A percentile compares a stretch with the other conserved stretches of the same genome.
phyloP scores from a whole-genome alignment of 1,284 basidiomycete species.

The Stygiomarasmius scandens region DNA sequence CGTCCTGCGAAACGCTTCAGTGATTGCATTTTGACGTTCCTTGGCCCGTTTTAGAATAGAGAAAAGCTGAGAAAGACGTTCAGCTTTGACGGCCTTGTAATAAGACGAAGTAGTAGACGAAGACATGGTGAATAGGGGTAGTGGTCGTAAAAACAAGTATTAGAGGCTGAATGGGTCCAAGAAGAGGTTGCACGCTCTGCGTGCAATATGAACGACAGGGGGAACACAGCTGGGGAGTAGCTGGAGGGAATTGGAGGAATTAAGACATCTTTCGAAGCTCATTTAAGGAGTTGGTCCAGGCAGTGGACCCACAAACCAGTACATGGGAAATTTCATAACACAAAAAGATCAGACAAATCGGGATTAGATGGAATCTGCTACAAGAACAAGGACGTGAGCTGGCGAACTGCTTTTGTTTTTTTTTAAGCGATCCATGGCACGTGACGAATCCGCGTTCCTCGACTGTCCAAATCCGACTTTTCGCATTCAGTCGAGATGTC shows the following conservation, averaged over 20 bases:
- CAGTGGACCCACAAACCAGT: conserved; percentile 16
- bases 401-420: conserved; percentile 5
- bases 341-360: conserved; percentile 6
- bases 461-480: neutral
- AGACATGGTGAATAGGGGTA: conserved; percentile 17
- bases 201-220: conserved; percentile 1
- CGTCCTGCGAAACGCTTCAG: conserved; percentile 35
- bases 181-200: conserved; percentile 6
- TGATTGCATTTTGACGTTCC: conserved; percentile 38
- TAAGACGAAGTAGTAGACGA: conserved; percentile 18
- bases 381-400: neutral
- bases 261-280: neutral
- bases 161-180: neutral
- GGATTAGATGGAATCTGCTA: conserved; percentile 4
- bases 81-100: conserved; percentile 28
- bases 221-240: conserved; percentile 6
- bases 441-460: neutral
- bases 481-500: conserved; percentile 3
- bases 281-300: conserved; percentile 3
- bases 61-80: conserved; percentile 38
- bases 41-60: conserved; percentile 44
- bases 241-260: neutral
- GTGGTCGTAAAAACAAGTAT: conserved; percentile 3
- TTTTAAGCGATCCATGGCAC: neutral
- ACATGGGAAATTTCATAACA: conserved; percentile 16